Evolutionary conservation across 352 stramenopile species (phyloP), one percentile per base, ranked within the genome.

Genomic region (Pythium volutum): DNA sequence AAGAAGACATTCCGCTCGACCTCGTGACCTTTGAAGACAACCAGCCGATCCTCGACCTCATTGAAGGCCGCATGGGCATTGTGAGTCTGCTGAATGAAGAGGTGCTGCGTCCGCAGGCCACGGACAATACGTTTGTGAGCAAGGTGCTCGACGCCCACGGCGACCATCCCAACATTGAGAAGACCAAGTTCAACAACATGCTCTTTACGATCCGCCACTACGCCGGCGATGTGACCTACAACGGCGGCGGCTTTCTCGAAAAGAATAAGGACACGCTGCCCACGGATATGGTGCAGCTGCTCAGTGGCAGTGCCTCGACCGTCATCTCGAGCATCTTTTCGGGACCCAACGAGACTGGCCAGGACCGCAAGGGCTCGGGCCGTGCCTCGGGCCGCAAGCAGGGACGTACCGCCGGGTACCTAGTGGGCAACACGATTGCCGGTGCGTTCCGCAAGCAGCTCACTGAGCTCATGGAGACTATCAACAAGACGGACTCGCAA

Each of bases 261-360:
- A 99, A 99, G 76, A 99, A 99, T 84, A 98, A 98, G 57, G 97
- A 99, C 67, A 98, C 91, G 50, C 64, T 99, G 62, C 82, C 74
- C 15, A 91, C 93, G 52, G 84, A 93, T 54, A 89, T 93, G 81
- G 75, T 88, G 6, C 79, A 88, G 57, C 67, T 91, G 45, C 66
- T 93, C 7, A 87, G 75, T 8, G 77, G 79, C 47, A 91, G 81
- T 46, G 59, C 67, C 22, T 87, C 75, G 46, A 64, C 64, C 3
- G 74, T 84, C 33, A 93, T 95, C 54, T 74, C 78, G 26, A 76
- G 65, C 59, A 88, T 94, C 50, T 94, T 91, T 59, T 76, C 75
- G 18, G 66, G 71, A 1, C 72, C 68, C 8, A 60, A 25, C 22
- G 52, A 61, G 43, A 41, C 55, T n/a, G 42, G 31, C 6, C 46